Evolutionary conservation across 129 eudicot genomes (phyloP), one percentile per base, ranked within the genome.

Genomic region (Cynara cardunculus): DNA sequence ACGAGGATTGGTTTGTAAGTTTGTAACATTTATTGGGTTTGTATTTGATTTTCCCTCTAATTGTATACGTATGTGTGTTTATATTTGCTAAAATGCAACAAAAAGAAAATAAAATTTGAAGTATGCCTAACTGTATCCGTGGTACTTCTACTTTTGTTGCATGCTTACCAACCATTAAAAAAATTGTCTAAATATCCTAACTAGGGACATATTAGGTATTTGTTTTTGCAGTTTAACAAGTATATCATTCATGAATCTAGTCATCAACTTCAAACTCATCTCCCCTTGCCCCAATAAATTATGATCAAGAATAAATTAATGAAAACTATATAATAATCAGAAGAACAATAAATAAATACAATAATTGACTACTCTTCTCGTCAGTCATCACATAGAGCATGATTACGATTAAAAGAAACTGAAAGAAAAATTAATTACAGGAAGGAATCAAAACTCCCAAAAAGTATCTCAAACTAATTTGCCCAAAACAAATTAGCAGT

Each of bases 381-480:
- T 5, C 22, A 11, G 16, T 70, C 28, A 72, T 71, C 78, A 64
- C 26, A 72, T 44, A 73, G 67, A 61, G 13, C 74, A 73, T 73
- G 79, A 81, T 81, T 74, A 73, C n/a, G 25, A 69, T 28, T 10
- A 65, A 25, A 53, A 68, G 30, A 21, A 64, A 64, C 0, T 21
- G 14, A 64, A 19, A 16, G 10, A 7, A 64, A 64, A 19, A 75
- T 19, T 9, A 66, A 25, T 21, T 25, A 32, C 14, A 2, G 28
- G 49, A 69, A 7, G 8, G 10, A 69, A 28, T 32, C 35, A 59
- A 25, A 76, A 12, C 10, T 14, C 80, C 8, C 37, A 65, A 34
- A 77, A 4, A 9, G 7, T 16, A 22, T 11, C 49, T 34, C 53
- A n/a, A 71, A 71, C 26, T n/a, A 70, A 71, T 71, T 34, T 12